Base-by-base conservation (phyloP, 371 early-diverging fungal genomes). In the Mortierella sp. region DNA sequence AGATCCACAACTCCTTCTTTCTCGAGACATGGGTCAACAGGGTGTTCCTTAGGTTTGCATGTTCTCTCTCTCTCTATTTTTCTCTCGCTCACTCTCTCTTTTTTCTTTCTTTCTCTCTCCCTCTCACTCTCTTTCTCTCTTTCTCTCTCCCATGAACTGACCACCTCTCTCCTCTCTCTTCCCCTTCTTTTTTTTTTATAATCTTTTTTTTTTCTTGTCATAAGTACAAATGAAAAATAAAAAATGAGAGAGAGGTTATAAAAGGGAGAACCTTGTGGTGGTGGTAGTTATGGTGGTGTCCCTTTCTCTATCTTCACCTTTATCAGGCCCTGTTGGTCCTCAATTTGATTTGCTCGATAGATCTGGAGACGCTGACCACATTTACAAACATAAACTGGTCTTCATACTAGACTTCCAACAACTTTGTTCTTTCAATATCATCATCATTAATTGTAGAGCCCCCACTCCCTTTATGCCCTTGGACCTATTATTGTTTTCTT, bases 31-130 rank as follows among this genome's bases (percentile, higher is more conserved):
- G 17, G 49, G 26, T 5, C 28, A 9, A 61, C 19, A 47, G 62
- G 47, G 31, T 40, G 32, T 53, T 64, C 35, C 37, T 19, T 34
- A 64, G 31, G 54, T 64, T 64, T 53, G 54, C 35, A 53, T 35
- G 8, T n/a, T 37, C 22, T n/a, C 26, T 19, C 22, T 35, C 4
- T 34, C 32, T 28, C 45, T 9, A 40, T 62, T 47, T 35, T 34
- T 34, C 31, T 13, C 58, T 28, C 58, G 17, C 58, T 34, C 58
- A 28, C 40, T 42, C 8, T 13, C 15, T 64, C 12, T 23, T 26
- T 29, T 17, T 9, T 62, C n/a, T 17, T 19, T 47, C 62, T 31
- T 47, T 22, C 51, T 51, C 63, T 63, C 9, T 34, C 63, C 32
- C 49, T 43, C 43, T n/a, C n/a, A 23, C n/a, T n/a, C n/a, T n/a